phyloP scores from a whole-genome alignment of 805 yeast genomes.

The Priceomyces haplophilus region DNA sequence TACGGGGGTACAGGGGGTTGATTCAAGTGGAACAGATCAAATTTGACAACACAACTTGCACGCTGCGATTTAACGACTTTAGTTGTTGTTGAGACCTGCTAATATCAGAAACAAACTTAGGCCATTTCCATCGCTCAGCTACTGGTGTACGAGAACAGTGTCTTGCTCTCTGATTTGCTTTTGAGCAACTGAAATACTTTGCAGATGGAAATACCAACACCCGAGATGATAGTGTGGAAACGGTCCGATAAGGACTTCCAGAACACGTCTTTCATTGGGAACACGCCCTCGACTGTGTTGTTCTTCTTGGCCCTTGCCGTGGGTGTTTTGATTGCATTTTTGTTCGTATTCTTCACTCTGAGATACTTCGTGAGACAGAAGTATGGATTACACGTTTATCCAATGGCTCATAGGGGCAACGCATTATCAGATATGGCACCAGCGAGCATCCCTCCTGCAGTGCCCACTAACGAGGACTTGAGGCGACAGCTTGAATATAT shows the following conservation, averaged over 20 bases:
- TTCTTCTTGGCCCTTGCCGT: slow-evolving; percentile 63
- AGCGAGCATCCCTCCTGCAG: background rate
- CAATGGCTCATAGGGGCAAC: slow-evolving; percentile 27
- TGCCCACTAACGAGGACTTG: slow-evolving; percentile 21
- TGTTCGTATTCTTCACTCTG: slow-evolving; percentile 58
- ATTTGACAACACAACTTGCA: no score
- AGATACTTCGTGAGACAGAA: slow-evolving; percentile 57
- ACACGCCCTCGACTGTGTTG: slow-evolving; percentile 59
- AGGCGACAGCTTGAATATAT: slow-evolving; percentile 36
- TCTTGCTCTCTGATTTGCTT: no score
- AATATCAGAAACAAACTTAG: no score
- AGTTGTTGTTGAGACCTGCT: no score
- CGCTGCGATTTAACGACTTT: no score
- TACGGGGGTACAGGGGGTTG: background rate
- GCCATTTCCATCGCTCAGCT: no score
- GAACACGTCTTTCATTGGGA: slow-evolving; percentile 34
- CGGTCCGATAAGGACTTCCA: background rate
- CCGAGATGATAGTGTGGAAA: background rate
- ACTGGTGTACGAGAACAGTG: no score
- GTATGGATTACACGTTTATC: slow-evolving; percentile 51
- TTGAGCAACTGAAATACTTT: background rate
- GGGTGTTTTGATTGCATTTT: slow-evolving; percentile 54
- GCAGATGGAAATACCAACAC: background rate
- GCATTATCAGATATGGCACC: slow-evolving; percentile 8
- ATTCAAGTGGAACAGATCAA: background rate